These are phyloP conservation scores for Moesziomyces sp. DNA, from an alignment of 1,284 basidiomycete species.

Conservation along the genomic window DNA sequence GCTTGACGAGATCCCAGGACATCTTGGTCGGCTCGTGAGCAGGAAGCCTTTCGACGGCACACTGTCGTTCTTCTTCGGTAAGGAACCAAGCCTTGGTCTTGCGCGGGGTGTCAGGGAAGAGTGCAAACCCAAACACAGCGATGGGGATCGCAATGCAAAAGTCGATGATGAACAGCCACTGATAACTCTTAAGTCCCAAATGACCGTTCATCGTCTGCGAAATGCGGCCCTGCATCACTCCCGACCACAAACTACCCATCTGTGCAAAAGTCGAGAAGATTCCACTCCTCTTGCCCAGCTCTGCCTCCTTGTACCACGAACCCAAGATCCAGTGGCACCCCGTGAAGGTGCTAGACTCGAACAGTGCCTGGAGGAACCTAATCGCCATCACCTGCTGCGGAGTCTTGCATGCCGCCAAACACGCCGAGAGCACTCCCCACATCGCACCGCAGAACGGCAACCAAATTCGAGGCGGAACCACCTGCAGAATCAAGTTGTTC, in stretches of 20 bases:
- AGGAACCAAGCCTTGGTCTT: conserved; percentile 77
- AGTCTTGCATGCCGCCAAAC: conserved; percentile 38
- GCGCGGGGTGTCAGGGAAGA: conserved; percentile 78
- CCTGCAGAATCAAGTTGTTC: conserved; percentile 64
- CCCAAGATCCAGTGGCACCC: conserved; percentile 76
- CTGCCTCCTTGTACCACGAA: conserved; percentile 78
- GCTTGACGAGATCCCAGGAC: conserved; percentile 69
- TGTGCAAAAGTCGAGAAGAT: conserved; percentile 78
- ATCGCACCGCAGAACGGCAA: conserved; percentile 50
- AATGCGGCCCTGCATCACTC: conserved; percentile 77
- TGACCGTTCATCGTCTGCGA: conserved; percentile 74
- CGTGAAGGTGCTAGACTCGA: conserved; percentile 73
- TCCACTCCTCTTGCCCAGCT: conserved; percentile 78
- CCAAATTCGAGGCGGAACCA: conserved; percentile 56
- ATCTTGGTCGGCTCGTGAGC: conserved; percentile 71
- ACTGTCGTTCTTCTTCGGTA: conserved; percentile 71
- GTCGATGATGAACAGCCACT: conserved; percentile 80
- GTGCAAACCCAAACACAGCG: conserved; percentile 76
- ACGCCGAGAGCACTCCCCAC: conserved; percentile 56
- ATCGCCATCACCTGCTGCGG: conserved; percentile 75
- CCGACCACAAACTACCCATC: conserved; percentile 74
- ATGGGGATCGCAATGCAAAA: conserved; percentile 78
- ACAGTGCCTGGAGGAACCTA: conserved; percentile 79
- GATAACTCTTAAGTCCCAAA: conserved; percentile 75
- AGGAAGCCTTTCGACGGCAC: conserved; percentile 39